Base-by-base conservation (phyloP, 2,329 filamentous ascomycete genomes). In the Ustulina deusta region DNA sequence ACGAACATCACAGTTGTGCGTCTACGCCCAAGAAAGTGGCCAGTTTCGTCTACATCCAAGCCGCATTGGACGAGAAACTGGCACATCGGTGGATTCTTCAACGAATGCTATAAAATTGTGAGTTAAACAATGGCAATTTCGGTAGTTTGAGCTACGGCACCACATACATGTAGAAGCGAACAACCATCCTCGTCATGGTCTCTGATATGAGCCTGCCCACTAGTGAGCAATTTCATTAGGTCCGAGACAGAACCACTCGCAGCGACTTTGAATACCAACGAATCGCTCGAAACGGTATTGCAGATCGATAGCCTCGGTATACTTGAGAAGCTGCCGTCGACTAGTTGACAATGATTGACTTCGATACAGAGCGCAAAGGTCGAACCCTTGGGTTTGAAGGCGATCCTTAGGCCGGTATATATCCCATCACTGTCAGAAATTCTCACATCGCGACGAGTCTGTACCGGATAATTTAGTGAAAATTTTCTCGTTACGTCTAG, bases 141-240 rank as follows among this genome's bases (percentile, higher is more conserved):
- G 7, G n/a, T 44, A 20, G 6, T 44, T 44, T 44, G 40, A 20
- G 17, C 7, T 7, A 20, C 4, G n/a, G 15, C 15, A 6, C 40
- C n/a, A 44, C 40, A 15, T 44, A 44, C 40, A 44, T 44, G 40
- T 44, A 44, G n/a, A n/a, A 44, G 40, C 40, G 40, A 44, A 11
- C 40, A 44, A 17, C 40, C 40, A 15, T 44, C n/a, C n/a, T 44
- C 40, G 17, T n/a, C 40, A 15, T 44, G 40, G 17, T 44, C 40
- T 44, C 40, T 44, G 40, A 44, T 20, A 20, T 44, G 17, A 20
- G 40, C 40, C 40, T 44, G 40, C 15, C 40, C 40, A 15, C 40
- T 44, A 1, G 40, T 15, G n/a, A 44, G 7, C 40, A 44, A 7
- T 6, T 20, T 20, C 17, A n/a, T 3, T 7, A 44, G 40, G 4